Evolutionary conservation across 2,329 filamentous ascomycete species (phyloP), one percentile per base, ranked within the genome.

Genomic region (Fusarium agapanthi): DNA sequence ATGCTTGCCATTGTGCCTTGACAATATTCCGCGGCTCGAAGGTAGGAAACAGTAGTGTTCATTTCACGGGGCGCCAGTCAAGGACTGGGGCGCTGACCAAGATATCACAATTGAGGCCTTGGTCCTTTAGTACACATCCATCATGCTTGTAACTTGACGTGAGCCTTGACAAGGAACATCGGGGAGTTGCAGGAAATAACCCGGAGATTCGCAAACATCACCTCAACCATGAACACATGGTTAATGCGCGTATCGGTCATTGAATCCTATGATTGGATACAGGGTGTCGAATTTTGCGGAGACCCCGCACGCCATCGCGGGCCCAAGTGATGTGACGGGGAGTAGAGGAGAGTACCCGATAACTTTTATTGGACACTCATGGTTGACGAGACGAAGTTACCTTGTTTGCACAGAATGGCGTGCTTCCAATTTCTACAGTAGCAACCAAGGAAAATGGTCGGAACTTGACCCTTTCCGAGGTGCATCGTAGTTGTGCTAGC

Each of bases 251-350:
- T 57, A 48, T 76, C 75, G 75, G 75, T 44, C 75, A 69, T 67
- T 14, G n/a, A 12, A 7, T 6, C 26, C 2, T 20, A 1, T 70
- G 30, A 77, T 71, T 71, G 75, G 75, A 1, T 41, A 6, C 28
- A 15, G 10, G n/a, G 28, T 15, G n/a, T 38, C 10, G 20, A 26
- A 37, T 38, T 61, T 47, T 74, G 73, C 72, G 75, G 75, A 60
- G 70, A 69, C 64, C 69, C 75, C 74, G 75, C 75, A 77, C 75
- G 75, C 74, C 72, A 77, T 77, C 54, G 41, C 41, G 35, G 47
- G 62, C 57, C 63, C 35, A 54, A 44, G 43, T 77, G 70, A 73
- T 72, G 75, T 71, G 60, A 72, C 67, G 63, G 61, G 59, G 59
- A 67, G 69, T 34, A 34, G 32, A 34, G 32, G 8, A 34, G 32